A percentile compares a stretch with the other conserved stretches of the same genome.
Evolutionary conservation across 352 stramenopile genomes (phyloP).

Genomic region (Pythium aristosporum): DNA sequence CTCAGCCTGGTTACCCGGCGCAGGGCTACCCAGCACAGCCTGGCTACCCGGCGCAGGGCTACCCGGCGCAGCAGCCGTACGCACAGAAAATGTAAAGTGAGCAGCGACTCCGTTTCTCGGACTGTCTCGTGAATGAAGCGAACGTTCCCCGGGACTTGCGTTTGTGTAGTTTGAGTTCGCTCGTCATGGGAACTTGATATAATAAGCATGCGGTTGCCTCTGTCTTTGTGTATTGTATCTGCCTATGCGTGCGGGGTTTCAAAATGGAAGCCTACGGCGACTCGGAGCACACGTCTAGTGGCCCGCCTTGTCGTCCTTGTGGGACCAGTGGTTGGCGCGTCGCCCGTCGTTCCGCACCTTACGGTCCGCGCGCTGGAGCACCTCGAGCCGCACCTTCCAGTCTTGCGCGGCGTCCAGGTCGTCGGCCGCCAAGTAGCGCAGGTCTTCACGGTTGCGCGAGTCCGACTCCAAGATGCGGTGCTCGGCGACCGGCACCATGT

Average conservation of each 20-base stretch:
- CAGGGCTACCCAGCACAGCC: conserved; percentile 20
- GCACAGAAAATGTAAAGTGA: conserved; percentile 27
- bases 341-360: conserved; percentile 73
- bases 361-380: conserved; percentile 75
- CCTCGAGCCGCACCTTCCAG: conserved; percentile 82
- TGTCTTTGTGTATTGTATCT: not conserved
- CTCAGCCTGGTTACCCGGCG: conserved; percentile 34
- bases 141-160: not conserved
- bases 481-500: conserved; percentile 54
- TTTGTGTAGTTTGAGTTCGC: not conserved
- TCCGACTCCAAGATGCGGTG: conserved; percentile 69
- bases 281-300: not conserved
- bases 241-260: not conserved
- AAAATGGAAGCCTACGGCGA: conserved; percentile 4
- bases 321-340: conserved; percentile 75
- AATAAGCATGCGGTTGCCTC: not conserved
- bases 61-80: conserved; percentile 26
- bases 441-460: conserved; percentile 70
- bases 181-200: not conserved
- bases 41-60: conserved; percentile 17
- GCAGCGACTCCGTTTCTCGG: not conserved
- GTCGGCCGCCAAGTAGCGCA: conserved; percentile 58
- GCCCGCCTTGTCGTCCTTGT: conserved; percentile 34
- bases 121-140: conserved; percentile 1
- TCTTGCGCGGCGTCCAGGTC: conserved; percentile 82